Evolutionary conservation across 2,329 filamentous ascomycete species (phyloP).

Genomic region (Xylariaceae sp.): DNA sequence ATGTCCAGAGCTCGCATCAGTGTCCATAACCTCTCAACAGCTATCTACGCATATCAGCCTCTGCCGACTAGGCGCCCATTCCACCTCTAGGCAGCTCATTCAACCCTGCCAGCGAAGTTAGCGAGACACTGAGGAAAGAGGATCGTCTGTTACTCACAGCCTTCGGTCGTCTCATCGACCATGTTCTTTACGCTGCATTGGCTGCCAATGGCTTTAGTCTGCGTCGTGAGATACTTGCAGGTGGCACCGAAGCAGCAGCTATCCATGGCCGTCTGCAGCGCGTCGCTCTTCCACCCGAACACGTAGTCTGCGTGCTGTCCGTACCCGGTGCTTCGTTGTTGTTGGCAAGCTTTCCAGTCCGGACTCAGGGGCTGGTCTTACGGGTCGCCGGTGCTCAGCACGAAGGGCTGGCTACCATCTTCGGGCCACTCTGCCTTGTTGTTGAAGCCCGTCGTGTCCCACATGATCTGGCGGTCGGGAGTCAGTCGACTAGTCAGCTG

Average conservation of each 20-base stretch:
- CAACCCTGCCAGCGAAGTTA: conserved; percentile 5
- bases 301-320: conserved; percentile 19
- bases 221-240: conserved; percentile 14
- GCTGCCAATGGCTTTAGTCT: conserved; percentile 10
- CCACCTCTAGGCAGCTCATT: conserved; percentile 9
- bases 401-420: conserved; percentile 16
- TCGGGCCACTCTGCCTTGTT: conserved; percentile 9
- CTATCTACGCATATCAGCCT: too few species aligned
- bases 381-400: conserved; percentile 17
- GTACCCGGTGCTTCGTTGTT: conserved; percentile 12
- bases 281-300: conserved; percentile 18
- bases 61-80: conserved; percentile 5
- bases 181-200: conserved; percentile 17
- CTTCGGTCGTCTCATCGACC: conserved; percentile 18
- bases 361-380: conserved; percentile 4
- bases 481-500: too few species aligned
- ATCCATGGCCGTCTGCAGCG: conserved; percentile 18
- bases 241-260: conserved; percentile 17
- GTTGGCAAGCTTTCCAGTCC: neutral
- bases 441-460: conserved; percentile 13
- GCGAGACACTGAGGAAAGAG: neutral
- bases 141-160: conserved; percentile 12
- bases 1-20: too few species aligned
- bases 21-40: too few species aligned
- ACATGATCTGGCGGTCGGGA: conserved; percentile 7